Base-by-base conservation (phyloP, 768 basidiomycete species). In the Mycena indigotica region DNA sequence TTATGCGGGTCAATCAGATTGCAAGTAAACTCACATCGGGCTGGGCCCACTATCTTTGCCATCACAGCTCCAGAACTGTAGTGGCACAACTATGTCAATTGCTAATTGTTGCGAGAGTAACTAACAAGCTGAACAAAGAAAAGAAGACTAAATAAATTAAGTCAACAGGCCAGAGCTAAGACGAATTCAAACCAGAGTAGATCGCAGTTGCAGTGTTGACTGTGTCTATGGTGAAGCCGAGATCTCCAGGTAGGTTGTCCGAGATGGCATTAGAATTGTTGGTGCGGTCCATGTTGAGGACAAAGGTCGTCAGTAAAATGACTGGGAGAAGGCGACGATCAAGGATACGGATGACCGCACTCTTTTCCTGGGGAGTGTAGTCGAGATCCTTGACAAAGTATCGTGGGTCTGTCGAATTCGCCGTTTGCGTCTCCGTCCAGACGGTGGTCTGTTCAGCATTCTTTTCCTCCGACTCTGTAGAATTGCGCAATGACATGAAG, bases 241-340 rank as follows among this genome's bases (percentile, higher is more conserved):
- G 62, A 56, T 77, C 74, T 8, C 60, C 62, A 0, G 75, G 73
- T 5, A 77, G 58, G 46, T 74, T 73, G 61, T 77, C 76, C 25
- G 75, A 76, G 28, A 76, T 72, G 1, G 76, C 76, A 51, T 77
- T 77, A 6, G 74, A 74, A 57, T 70, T 68, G 60, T 77, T 77
- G 15, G 76, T 77, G 4, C 76, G 68, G 41, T 77, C 76, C 75
- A 77, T 76, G 61, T 76, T 77, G 46, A 70, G 58, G 17, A 69
- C 69, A 29, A 70, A 69, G 1, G 66, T 67, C 26, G 67, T 69
- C 8, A 57, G 50, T 2, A 57, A 50, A 21, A 57, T 35, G 46
- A n/a, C 28, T 2, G 56, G 56, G n/a, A 52, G 52, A 16, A 57
- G 26, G 25, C 50, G 56, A 19, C 35, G 44, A 25, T 57, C 56